phyloP scores from a whole-genome alignment of 2,329 filamentous ascomycete species.

The Botryotinia calthae region DNA sequence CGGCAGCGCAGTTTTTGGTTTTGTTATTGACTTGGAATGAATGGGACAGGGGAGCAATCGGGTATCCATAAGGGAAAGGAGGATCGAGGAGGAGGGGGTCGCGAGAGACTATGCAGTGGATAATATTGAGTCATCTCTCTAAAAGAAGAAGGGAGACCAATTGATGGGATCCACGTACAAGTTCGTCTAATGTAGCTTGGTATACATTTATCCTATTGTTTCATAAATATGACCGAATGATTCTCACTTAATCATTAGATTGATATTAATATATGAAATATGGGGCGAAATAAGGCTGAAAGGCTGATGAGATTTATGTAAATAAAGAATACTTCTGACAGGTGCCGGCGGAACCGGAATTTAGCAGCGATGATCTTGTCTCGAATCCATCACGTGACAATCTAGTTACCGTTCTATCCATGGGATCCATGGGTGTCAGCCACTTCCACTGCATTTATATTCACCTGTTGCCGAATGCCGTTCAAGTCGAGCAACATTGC shows the following conservation, averaged over 20 bases:
- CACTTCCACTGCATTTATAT: background rate
- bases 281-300: slow-evolving; percentile 9
- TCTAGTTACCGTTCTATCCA: background rate
- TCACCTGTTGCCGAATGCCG: background rate
- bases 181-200: background rate
- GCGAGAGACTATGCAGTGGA: background rate
- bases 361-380: background rate
- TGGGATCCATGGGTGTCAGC: background rate
- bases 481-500: background rate
- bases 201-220: background rate
- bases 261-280: background rate
- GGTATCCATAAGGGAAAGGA: background rate
- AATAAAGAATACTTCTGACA: background rate
- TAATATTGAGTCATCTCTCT: background rate
- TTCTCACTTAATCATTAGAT: background rate
- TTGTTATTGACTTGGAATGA: background rate
- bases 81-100: background rate
- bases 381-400: background rate
- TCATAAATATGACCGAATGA: background rate
- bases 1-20: background rate
- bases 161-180: background rate
- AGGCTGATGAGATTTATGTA: background rate
- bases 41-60: background rate
- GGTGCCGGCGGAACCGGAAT: background rate
- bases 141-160: background rate